Evolutionary conservation across 495 filamentous ascomycete species (phyloP).

Genomic region (Cercophora sp.): DNA sequence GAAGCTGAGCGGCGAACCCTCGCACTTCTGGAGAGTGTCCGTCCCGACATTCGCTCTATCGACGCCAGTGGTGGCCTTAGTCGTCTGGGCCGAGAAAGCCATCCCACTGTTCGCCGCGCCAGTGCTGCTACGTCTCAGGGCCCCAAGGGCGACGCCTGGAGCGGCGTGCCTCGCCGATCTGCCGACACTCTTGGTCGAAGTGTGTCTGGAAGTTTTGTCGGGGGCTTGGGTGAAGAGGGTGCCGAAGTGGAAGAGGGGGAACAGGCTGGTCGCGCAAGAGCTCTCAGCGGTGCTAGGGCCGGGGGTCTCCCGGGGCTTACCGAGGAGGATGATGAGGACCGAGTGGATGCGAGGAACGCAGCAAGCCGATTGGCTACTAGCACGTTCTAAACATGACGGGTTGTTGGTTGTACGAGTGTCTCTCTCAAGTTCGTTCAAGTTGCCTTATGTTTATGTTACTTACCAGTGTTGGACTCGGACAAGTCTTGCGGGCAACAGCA

Average conservation of each 20-base stretch:
- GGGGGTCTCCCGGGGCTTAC: conserved; percentile 53
- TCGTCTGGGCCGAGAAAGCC: conserved; percentile 80
- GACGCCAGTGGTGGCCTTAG: conserved; percentile 85
- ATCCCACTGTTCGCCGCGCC: conserved; percentile 68
- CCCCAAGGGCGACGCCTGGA: conserved; percentile 95
- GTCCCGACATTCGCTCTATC: conserved; percentile 89
- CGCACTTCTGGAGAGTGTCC: conserved; percentile 84
- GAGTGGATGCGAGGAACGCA: conserved; percentile 91
- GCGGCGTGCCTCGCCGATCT: conserved; percentile 82
- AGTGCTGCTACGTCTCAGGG: conserved; percentile 85
- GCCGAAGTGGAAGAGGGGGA: conserved; percentile 42
- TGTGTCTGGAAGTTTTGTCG: conserved; percentile 66
- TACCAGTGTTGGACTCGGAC: background rate
- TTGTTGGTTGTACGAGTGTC: background rate
- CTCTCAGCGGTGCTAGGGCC: conserved; percentile 52
- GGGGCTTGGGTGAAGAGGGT: conserved; percentile 38
- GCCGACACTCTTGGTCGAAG: conserved; percentile 70
- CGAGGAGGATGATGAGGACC: conserved; percentile 90
- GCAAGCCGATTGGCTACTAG: conserved; percentile 89
- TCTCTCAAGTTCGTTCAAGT: too few species aligned
- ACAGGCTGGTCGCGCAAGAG: conserved; percentile 40
- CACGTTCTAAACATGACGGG: conserved; percentile 60
- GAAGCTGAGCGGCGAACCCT: conserved; percentile 91
- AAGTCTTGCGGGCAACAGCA: too few species aligned
- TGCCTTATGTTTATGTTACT: too few species aligned